A percentile compares a stretch with the other conserved stretches of the same genome.
These are phyloP conservation scores for Puccinellia tenuiflora DNA, from an alignment of 176 grass and related monocot genomes.

Conservation along the genomic window DNA sequence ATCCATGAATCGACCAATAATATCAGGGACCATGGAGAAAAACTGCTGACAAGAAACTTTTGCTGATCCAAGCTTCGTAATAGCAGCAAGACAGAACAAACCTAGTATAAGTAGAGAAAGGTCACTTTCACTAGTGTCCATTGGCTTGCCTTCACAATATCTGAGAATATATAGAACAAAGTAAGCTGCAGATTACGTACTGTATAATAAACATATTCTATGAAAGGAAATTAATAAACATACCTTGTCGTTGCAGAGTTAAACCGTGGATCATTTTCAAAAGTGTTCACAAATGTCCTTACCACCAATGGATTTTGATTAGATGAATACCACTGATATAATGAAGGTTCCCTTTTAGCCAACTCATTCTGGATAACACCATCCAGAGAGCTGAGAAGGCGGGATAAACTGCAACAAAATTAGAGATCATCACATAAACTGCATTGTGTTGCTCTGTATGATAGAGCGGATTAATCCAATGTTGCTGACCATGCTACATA, in stretches of 20 bases:
- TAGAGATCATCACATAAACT: slow-evolving; percentile 9
- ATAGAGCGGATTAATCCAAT: background rate
- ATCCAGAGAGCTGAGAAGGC: slow-evolving; percentile 66
- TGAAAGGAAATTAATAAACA: slow-evolving; percentile 24
- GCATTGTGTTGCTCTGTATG: background rate
- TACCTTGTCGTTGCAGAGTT: slow-evolving; percentile 71
- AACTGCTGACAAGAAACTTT: slow-evolving; percentile 95
- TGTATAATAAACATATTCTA: background rate
- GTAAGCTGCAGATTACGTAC: slow-evolving; percentile 3
- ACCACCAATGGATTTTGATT: slow-evolving; percentile 79
- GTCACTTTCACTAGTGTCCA: slow-evolving; percentile 59
- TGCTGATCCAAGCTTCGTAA: slow-evolving; percentile 89
- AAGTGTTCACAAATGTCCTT: slow-evolving; percentile 77
- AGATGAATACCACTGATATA: slow-evolving; percentile 83
- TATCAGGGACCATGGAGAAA: slow-evolving; percentile 74
- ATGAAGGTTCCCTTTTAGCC: slow-evolving; percentile 53
- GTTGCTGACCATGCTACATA: background rate
- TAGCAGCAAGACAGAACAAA: slow-evolving; percentile 88
- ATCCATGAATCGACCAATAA: slow-evolving; percentile 83
- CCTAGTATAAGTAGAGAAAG: slow-evolving; percentile 87
- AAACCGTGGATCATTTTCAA: slow-evolving; percentile 77
- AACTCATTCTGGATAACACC: slow-evolving; percentile 65
- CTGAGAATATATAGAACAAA: slow-evolving; percentile 38
- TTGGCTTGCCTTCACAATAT: slow-evolving; percentile 47
- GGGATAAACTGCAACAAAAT: slow-evolving; percentile 60